Base-by-base conservation (phyloP, 176 grass and related monocot genomes). In the Eremochloa ophiuroides region DNA sequence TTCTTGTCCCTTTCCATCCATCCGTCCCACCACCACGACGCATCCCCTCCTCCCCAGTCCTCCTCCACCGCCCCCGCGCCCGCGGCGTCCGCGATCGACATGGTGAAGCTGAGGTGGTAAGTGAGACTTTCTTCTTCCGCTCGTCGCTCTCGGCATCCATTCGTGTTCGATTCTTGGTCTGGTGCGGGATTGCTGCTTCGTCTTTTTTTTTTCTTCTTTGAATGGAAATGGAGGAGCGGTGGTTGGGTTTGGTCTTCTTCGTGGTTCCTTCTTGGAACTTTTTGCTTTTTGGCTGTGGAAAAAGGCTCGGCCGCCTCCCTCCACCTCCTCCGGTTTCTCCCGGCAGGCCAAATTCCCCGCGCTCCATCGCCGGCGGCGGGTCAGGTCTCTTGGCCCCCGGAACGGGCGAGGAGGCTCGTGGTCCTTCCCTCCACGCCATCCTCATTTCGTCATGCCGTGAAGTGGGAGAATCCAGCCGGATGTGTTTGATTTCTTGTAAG, bases 21-120 rank as follows among this genome's bases (percentile, higher is more conserved):
- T 6, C 38, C 42, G 34, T 35, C 34, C n/a, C 26, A 8, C 69
- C 69, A 18, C 25, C 26, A 8, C 15, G 2, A 1, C 50, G 0
- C 39, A 15, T 33, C 22, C 68, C 12, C 23, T 14, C 28, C 16
- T 39, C 75, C 69, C 72, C 40, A 62, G 47, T 61, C 74, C 35
- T 37, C 75, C 34, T 31, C 2, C 72, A 61, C 77, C 38, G 40
- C 35, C 9, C 39, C 33, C 3, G 42, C 50, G 8, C 1, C 7
- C 73, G 72, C 75, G n/a, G 42, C 50, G 20, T 17, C 43, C 4
- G 44, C 43, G 22, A 86, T 86, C 56, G 68, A 80, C 5, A 63
- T 40, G 31, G 25, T 16, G 23, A 56, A 56, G 51, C 51, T 56
- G 50, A 9, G 50, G 20, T 23, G 51, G 51, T 56, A 9, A 56